Percentiles rank a stretch among this genome's conserved stretches.
Conservation (phyloP, 2,329 filamentous ascomycete species). For the Aspergillus pseudonomiae region DNA sequence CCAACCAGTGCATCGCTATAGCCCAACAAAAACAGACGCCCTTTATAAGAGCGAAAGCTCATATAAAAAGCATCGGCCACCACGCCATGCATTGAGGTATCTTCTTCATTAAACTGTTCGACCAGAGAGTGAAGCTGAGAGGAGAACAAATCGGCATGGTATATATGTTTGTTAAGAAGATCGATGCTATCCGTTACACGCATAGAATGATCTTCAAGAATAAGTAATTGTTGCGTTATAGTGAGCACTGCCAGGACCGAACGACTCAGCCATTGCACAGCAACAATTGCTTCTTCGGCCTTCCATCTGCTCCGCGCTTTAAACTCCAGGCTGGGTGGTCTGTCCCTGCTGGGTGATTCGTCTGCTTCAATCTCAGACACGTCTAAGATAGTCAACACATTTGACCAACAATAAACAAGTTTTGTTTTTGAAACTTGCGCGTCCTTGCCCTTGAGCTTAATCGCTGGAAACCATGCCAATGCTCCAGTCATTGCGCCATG, state of each 20-base stretch:
- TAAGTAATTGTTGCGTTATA: conserved; percentile 88
- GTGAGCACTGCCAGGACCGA: conserved; percentile 91
- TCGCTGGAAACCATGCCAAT: conserved; percentile 94
- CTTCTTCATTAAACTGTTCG: conserved; percentile 84
- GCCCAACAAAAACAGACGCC: conserved; percentile 87
- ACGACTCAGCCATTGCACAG: conserved; percentile 93
- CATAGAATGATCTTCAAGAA: conserved; percentile 86
- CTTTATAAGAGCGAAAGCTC: conserved; percentile 96
- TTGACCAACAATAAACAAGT: conserved; percentile 97
- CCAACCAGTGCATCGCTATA: conserved; percentile 92
- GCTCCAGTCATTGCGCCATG: conserved; percentile 94
- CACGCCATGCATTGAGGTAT: conserved; percentile 88
- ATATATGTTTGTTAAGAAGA: conserved; percentile 87
- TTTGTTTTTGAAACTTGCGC: conserved; percentile 72
- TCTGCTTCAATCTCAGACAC: conserved; percentile 69
- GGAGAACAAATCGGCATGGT: conserved; percentile 88
- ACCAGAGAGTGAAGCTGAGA: conserved; percentile 81
- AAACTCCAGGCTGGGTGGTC: conserved; percentile 78
- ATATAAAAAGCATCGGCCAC: conserved; percentile 97
- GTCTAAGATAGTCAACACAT: conserved; percentile 91
- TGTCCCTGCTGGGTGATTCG: conserved; percentile 68
- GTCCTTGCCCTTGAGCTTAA: conserved; percentile 81
- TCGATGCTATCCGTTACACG: conserved; percentile 95
- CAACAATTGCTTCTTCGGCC: conserved; percentile 92
- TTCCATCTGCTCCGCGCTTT: conserved; percentile 84